phyloP scores from a whole-genome alignment of 176 grass and related monocot species.

The Rhipidocladum racemiflorum region DNA sequence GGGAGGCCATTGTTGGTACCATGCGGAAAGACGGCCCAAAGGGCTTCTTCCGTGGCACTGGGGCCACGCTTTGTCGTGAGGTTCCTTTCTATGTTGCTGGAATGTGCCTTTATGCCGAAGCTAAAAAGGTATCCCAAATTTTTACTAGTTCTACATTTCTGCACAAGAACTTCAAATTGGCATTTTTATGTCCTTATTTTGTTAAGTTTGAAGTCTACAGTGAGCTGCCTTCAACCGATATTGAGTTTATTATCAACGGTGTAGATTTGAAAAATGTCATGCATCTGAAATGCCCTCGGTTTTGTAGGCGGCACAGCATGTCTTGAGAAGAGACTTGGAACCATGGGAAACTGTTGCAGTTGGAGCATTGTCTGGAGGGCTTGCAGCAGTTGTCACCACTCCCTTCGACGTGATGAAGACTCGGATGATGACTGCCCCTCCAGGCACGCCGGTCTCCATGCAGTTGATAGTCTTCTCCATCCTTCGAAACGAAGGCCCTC shows the following conservation, averaged over 20 bases:
- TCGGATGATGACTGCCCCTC: conserved; percentile 89
- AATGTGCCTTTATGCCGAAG: conserved; percentile 89
- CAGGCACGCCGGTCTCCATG: conserved; percentile 77
- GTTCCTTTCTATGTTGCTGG: conserved; percentile 98
- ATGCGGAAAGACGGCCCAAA: conserved; percentile 62
- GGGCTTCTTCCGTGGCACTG: conserved; percentile 94
- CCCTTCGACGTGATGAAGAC: conserved; percentile 99
- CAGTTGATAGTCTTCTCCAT: conserved; percentile 88
- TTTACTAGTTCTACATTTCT: neutral
- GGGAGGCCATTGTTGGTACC: conserved; percentile 94
- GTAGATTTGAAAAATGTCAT: neutral
- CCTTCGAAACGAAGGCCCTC: conserved; percentile 73
- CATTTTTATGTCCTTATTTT: neutral
- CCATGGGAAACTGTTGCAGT: conserved; percentile 84
- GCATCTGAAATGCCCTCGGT: neutral
- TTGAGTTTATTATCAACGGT: neutral
- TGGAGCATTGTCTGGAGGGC: conserved; percentile 80
- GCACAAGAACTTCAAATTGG: neutral
- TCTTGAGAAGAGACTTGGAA: conserved; percentile 71
- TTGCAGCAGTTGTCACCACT: conserved; percentile 85
- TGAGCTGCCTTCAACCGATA: neutral
- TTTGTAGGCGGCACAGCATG: conserved; percentile 62
- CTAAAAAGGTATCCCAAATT: conserved; percentile 69
- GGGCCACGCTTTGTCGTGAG: conserved; percentile 91
- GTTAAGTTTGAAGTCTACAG: neutral